Conservation (phyloP, 805 yeast genomes). For the Zygosaccharomyces gambellarensis region DNA sequence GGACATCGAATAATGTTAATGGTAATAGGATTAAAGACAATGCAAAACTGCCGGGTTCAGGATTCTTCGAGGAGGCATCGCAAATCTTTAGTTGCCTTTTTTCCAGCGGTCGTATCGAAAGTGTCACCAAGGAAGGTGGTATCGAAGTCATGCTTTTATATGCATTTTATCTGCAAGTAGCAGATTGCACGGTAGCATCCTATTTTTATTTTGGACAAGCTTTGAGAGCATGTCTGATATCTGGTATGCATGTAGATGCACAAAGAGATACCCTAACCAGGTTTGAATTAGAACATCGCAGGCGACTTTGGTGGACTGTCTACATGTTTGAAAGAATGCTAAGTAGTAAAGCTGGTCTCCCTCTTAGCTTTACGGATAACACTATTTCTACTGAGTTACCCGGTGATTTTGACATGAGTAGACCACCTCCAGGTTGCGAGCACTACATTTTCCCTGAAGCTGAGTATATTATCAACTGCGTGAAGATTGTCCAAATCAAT, state of each 20-base stretch:
- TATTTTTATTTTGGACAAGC: constrained; percentile 78
- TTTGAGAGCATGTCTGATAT: constrained; percentile 60
- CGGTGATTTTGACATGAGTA: constrained; percentile 59
- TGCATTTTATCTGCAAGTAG: constrained; percentile 77
- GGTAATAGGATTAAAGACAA: constrained; percentile 36
- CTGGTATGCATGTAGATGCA: constrained; percentile 81
- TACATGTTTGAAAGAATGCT: constrained; percentile 81
- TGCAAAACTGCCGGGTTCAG: constrained; percentile 68
- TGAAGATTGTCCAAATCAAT: constrained; percentile 71
- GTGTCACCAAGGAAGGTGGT: constrained; percentile 73
- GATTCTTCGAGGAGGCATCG: constrained; percentile 75
- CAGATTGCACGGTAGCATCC: constrained; percentile 78
- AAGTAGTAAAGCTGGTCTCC: constrained; percentile 77
- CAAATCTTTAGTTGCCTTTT: constrained; percentile 70
- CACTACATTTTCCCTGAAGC: constrained; percentile 75
- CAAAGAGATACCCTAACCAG: constrained; percentile 61
- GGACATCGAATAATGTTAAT: constrained; percentile 59
- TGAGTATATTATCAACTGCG: constrained; percentile 70
- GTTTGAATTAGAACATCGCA: constrained; percentile 74
- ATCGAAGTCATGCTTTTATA: constrained; percentile 68
- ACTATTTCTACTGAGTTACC: constrained; percentile 78
- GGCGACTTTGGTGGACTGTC: constrained; percentile 83
- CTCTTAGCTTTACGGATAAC: constrained; percentile 72
- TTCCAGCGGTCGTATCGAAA: constrained; percentile 75
- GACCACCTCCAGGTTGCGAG: constrained; percentile 55